A percentile compares a stretch with the other conserved stretches of the same genome.
Evolutionary conservation across 345 rosid species (phyloP).

Genomic region (Pugionium cornutum): DNA sequence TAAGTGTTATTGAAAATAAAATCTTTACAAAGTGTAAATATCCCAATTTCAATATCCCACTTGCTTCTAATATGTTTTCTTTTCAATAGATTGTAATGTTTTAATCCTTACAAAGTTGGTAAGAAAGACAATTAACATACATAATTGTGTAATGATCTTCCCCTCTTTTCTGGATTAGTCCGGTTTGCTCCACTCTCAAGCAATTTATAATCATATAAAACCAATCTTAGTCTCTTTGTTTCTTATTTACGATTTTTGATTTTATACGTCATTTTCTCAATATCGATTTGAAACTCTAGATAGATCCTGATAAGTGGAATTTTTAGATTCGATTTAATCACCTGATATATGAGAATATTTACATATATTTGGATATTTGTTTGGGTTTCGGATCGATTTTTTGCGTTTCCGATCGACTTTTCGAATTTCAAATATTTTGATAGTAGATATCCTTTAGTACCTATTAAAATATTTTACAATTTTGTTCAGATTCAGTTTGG

Average conservation of each 20-base stretch:
- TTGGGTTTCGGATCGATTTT: too few relatives aligned
- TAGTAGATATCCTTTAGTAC: too few relatives aligned
- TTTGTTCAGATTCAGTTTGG: too few relatives aligned
- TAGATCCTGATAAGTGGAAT: conserved; percentile 9
- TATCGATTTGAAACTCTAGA: conserved; percentile 4
- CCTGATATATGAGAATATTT: too few relatives aligned
- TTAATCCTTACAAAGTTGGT: neutral
- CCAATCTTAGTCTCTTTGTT: neutral
- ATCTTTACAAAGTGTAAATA: too few relatives aligned
- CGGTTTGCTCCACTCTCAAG: neutral
- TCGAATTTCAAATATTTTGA: too few relatives aligned
- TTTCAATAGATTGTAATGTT: neutral
- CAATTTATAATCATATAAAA: neutral
- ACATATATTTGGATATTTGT: too few relatives aligned
- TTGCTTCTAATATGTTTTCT: too few relatives aligned
- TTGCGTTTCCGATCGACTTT: too few relatives aligned
- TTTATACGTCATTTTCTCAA: conserved; percentile 9
- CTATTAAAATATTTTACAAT: too few relatives aligned
- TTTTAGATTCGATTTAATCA: conserved; percentile 20
- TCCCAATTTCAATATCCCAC: too few relatives aligned
- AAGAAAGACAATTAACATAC: neutral
- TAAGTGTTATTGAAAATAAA: too few relatives aligned
- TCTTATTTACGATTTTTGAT: neutral
- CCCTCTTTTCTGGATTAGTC: neutral
- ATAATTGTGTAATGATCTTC: neutral